Percentiles rank a stretch among this genome's conserved stretches.
phyloP scores from a whole-genome alignment of 148 eudicot genomes.

The Nyssa sinensis region DNA sequence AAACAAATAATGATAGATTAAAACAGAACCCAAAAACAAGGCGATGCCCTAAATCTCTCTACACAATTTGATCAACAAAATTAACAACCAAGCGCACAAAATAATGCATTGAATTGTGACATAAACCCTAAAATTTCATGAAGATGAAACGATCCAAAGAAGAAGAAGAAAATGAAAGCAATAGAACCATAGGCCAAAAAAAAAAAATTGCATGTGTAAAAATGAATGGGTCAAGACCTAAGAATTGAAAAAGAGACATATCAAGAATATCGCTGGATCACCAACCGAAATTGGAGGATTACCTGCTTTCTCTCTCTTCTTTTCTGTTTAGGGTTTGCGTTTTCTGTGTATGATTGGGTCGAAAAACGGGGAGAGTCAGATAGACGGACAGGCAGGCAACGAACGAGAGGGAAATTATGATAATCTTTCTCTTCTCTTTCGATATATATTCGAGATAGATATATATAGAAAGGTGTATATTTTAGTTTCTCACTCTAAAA shows the following conservation, averaged over 20 bases:
- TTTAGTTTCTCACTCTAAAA: no score
- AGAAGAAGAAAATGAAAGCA: background rate
- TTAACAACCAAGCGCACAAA: background rate
- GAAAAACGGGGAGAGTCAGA: background rate
- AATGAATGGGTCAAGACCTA: background rate
- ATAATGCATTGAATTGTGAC: no score
- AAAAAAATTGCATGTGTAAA: background rate
- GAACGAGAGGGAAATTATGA: background rate
- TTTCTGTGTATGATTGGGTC: background rate
- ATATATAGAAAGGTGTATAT: no score
- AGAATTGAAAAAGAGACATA: background rate
- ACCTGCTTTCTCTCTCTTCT: background rate
- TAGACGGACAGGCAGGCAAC: background rate
- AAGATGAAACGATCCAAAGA: slow-evolving; percentile 1
- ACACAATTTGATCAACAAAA: background rate
- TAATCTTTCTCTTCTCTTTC: background rate
- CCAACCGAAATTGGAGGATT: background rate
- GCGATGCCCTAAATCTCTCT: slow-evolving; percentile 1
- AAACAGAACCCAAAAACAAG: slow-evolving; percentile 1
- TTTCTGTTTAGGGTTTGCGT: background rate
- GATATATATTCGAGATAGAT: background rate
- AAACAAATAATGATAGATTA: background rate
- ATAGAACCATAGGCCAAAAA: background rate
- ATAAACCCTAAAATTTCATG: background rate
- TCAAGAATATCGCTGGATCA: background rate